These are phyloP conservation scores for Takashimella koratensis DNA, from an alignment of 1,284 basidiomycete species.

Conservation along the genomic window DNA sequence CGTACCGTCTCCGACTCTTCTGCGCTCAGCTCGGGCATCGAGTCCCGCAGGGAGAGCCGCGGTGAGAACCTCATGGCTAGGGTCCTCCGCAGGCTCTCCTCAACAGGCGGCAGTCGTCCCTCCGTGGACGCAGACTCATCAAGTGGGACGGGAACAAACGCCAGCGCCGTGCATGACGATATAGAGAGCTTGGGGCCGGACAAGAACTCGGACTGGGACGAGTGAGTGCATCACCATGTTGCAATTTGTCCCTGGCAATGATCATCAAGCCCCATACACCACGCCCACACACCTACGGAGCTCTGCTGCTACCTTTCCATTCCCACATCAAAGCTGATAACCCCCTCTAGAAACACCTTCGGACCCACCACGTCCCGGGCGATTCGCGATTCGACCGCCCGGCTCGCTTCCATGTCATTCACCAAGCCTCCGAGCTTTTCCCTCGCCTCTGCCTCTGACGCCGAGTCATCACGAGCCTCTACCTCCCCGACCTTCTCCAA, in stretches of 20 bases:
- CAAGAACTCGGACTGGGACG: slow-evolving; percentile 1
- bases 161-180: background rate
- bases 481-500: background rate
- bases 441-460: slow-evolving; percentile 7
- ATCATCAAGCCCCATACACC: too few species aligned
- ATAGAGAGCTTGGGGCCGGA: background rate
- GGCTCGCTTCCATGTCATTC: slow-evolving; percentile 44
- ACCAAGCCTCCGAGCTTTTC: slow-evolving; percentile 10
- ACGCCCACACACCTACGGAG: too few species aligned
- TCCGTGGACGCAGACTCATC: background rate
- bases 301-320: too few species aligned
- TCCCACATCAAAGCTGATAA: too few species aligned
- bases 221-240: too few species aligned
- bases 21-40: background rate
- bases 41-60: background rate
- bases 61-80: background rate
- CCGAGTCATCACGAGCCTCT: background rate
- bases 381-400: slow-evolving; percentile 42
- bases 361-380: slow-evolving; percentile 20
- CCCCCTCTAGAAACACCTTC: too few species aligned
- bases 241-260: too few species aligned
- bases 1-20: slow-evolving; percentile 1
- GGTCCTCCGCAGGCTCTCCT: background rate
- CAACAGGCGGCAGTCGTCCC: background rate
- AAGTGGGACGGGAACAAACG: background rate